Conservation (phyloP, 2,329 filamentous ascomycete species). For the Pyricularia sp. region DNA sequence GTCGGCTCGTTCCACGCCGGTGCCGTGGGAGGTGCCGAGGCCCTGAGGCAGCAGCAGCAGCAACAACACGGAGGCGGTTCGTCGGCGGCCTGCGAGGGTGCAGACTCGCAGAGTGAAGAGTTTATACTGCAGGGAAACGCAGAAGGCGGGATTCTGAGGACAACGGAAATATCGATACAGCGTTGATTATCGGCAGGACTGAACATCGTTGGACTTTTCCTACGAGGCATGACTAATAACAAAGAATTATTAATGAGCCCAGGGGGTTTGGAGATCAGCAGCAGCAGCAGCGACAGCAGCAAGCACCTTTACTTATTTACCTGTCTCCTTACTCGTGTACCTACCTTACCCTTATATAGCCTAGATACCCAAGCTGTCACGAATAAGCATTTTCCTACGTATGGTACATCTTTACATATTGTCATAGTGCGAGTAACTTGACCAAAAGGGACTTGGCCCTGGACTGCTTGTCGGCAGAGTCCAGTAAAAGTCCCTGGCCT, state of each 20-base stretch:
- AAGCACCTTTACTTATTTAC: neutral
- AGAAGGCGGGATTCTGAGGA: neutral
- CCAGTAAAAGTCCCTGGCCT: neutral
- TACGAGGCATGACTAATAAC: neutral
- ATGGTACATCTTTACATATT: too few species aligned
- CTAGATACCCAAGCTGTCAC: too few species aligned
- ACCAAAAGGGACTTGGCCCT: too few species aligned
- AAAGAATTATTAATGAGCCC: neutral
- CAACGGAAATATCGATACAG: neutral
- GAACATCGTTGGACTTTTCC: neutral
- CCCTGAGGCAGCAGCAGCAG: neutral
- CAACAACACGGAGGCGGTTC: neutral
- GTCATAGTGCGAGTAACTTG: too few species aligned
- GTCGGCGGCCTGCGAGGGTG: neutral
- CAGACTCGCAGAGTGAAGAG: constrained; percentile 7
- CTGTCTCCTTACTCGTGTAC: neutral
- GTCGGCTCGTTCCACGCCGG: neutral
- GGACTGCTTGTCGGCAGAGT: too few species aligned
- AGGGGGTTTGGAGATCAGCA: neutral
- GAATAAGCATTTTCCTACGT: too few species aligned
- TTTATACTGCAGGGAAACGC: constrained; percentile 3
- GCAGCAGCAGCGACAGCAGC: too few species aligned
- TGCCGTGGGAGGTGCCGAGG: neutral
- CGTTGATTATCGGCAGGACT: neutral
- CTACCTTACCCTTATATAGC: too few species aligned